A percentile compares a stretch with the other conserved stretches of the same genome.
Conservation (phyloP, 2,329 filamentous ascomycete genomes). For the Graphiopsis chlorocephala region DNA sequence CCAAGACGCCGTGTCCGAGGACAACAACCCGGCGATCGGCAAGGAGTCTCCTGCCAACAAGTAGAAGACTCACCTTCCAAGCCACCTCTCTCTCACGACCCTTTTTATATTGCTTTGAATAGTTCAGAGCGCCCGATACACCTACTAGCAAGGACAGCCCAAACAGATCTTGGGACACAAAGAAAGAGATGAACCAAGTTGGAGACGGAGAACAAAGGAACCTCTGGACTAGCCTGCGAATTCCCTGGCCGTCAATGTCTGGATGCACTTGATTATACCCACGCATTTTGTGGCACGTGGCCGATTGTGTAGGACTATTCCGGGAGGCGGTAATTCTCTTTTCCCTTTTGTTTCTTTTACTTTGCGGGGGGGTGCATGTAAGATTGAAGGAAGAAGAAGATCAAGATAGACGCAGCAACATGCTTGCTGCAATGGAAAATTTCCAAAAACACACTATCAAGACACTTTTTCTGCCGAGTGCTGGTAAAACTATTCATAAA, state of each 20-base stretch:
- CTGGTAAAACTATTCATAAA: too few species aligned
- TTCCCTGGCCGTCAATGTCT: not conserved
- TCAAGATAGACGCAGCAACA: too few species aligned
- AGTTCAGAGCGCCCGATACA: slow-evolving; percentile 2
- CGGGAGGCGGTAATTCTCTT: not conserved
- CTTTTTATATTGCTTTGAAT: not conserved
- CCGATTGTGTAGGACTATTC: not conserved
- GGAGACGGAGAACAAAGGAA: not conserved
- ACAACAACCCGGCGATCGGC: slow-evolving; percentile 27
- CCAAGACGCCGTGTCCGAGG: slow-evolving; percentile 2
- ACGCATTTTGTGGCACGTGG: not conserved
- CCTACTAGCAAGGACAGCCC: not conserved
- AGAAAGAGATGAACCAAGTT: too few species aligned
- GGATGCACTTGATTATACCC: not conserved
- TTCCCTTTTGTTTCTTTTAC: not conserved
- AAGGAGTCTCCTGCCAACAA: slow-evolving; percentile 49
- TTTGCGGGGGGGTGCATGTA: not conserved
- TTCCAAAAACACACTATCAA: too few species aligned
- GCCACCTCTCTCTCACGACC: not conserved
- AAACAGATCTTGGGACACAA: not conserved
- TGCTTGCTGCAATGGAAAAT: too few species aligned
- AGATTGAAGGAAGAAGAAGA: not conserved
- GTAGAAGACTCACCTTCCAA: slow-evolving; percentile 26
- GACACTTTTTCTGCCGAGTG: too few species aligned
- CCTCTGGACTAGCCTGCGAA: not conserved